Base-by-base conservation (phyloP, 1,284 basidiomycete species). In the Moesziomyces sp. region DNA sequence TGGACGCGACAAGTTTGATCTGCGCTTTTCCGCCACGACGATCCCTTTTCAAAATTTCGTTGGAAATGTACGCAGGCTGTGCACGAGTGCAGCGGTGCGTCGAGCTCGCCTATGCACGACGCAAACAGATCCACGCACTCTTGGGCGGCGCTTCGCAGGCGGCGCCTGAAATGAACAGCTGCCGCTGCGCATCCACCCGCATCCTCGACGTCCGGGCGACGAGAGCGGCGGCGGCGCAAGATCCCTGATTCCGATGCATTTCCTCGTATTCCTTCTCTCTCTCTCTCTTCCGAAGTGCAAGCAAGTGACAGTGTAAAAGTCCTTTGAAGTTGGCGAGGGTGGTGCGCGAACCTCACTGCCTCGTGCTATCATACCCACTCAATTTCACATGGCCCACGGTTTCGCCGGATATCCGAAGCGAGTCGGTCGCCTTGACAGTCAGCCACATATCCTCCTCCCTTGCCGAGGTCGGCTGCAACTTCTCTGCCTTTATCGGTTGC, bases 91-190 rank as follows among this genome's bases (percentile, higher is more conserved):
- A 11, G 45, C 23, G 9, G 45, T 26, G 45, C 23, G 24, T 24
- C 18, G 21, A 19, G 52, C 52, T 53, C 52, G 52, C 43, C 28
- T 53, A 43, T 53, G 52, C 52, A 53, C 30, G 10, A 30, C 52
- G 26, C 52, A 53, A 53, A 53, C 52, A 53, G 52, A 53, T 19
- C 40, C 26, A 18, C 51, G 23, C 51, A 44, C 21, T 24, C 30
- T 34, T 34, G 11, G 7, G 42, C 24, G 30, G 38, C 42, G 42
- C 48, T 13, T 26, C 30, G 30, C 43, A 30, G 18, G 30, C 40
- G 42, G 5, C 26, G 30, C 14, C 52, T 40, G 38, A 40, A n/a
- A 40, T 40, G 16, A 40, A 28, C 21, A 34, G 24, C 53, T 13
- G 28, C 24, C 42, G 45, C 53, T 34, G 23, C 24, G 46, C 53